Evolutionary conservation across 2,329 filamentous ascomycete species (phyloP).

Genomic region (Acephala macrosclerotiorum): DNA sequence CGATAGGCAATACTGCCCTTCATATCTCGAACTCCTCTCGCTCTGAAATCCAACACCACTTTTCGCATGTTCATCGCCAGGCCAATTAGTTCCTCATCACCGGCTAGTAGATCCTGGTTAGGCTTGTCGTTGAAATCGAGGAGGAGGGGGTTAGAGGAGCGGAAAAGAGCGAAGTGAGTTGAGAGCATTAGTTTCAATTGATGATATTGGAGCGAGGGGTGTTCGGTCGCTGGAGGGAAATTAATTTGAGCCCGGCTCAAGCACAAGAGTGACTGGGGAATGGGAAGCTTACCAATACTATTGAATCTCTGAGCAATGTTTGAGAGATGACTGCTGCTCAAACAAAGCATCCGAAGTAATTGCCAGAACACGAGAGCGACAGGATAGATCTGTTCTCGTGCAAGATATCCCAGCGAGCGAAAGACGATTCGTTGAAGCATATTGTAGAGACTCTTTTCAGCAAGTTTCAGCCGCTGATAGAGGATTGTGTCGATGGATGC

Average conservation of each 20-base stretch:
- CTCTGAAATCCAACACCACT: conserved; percentile 35
- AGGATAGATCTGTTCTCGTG: conserved; percentile 36
- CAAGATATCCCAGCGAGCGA: conserved; percentile 34
- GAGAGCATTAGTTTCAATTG: conserved; percentile 35
- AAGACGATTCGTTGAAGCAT: conserved; percentile 40
- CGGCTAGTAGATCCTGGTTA: conserved; percentile 34
- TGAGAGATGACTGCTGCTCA: conserved; percentile 32
- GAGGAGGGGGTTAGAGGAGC: conserved; percentile 37
- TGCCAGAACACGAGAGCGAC: conserved; percentile 40
- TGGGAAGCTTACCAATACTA: conserved; percentile 15
- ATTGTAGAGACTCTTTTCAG: conserved; percentile 33
- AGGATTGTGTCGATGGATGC: conserved; percentile 40
- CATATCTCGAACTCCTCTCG: conserved; percentile 36
- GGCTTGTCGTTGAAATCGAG: conserved; percentile 36
- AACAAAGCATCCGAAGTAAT: conserved; percentile 33
- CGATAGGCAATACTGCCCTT: conserved; percentile 38
- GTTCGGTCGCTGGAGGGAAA: neutral
- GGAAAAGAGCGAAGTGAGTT: conserved; percentile 38
- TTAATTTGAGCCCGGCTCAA: neutral
- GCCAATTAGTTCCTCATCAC: conserved; percentile 31
- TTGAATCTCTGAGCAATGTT: conserved; percentile 32
- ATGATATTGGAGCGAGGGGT: conserved; percentile 34
- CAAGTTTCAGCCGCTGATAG: conserved; percentile 35
- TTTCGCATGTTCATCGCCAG: conserved; percentile 34
- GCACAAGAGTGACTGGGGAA: neutral